Evolutionary conservation across 345 rosid genomes (phyloP).

Genomic region (Dovyalis caffra): DNA sequence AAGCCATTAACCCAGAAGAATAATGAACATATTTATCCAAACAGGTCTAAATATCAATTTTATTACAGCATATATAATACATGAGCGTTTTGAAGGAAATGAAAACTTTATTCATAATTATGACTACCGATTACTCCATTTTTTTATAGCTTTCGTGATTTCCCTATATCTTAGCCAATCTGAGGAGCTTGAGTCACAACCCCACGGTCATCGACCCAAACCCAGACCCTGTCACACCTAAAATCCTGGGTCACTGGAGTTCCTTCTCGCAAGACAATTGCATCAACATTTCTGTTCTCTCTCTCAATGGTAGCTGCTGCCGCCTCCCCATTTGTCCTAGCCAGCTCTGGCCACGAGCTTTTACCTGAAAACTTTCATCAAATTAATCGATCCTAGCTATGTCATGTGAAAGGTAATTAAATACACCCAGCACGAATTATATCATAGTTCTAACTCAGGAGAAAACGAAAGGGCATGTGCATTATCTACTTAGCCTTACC

Average conservation of each 20-base stretch:
- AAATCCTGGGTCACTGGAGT: constrained; percentile 21
- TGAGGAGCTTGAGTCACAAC: constrained; percentile 22
- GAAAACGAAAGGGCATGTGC: too few relatives aligned
- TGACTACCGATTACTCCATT: too few relatives aligned
- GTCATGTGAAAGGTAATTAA: too few relatives aligned
- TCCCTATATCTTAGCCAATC: constrained; percentile 15
- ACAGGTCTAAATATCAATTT: too few relatives aligned
- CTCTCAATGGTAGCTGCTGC: constrained; percentile 12
- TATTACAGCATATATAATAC: too few relatives aligned
- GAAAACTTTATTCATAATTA: too few relatives aligned
- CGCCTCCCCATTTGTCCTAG: constrained; percentile 3
- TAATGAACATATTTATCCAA: too few relatives aligned
- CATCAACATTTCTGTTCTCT: constrained; percentile 11
- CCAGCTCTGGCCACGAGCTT: constrained; percentile 23
- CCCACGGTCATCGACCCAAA: constrained; percentile 25
- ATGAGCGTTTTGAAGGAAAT: too few relatives aligned
- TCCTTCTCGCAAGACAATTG: constrained; percentile 27
- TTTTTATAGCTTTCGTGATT: too few relatives aligned
- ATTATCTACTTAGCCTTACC: not conserved
- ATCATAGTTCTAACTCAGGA: not conserved
- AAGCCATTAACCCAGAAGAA: too few relatives aligned
- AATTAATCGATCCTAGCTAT: too few relatives aligned
- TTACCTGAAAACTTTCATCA: constrained; percentile 5
- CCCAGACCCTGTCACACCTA: constrained; percentile 34
- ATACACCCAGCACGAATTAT: too few relatives aligned